These are phyloP conservation scores for Erigeron canadensis DNA, from an alignment of 129 eudicot species.

Conservation along the genomic window DNA sequence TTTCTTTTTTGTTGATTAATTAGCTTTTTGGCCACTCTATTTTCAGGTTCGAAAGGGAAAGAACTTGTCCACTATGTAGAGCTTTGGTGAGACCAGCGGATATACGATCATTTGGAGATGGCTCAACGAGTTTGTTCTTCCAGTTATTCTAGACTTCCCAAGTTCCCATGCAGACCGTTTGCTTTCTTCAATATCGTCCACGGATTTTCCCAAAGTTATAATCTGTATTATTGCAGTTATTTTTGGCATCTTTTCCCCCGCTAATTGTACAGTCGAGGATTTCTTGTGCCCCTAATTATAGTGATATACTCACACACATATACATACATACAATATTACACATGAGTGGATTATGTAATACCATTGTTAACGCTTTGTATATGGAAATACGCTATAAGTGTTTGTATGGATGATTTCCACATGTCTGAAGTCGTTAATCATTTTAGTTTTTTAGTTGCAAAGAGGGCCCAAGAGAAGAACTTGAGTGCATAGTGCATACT, in stretches of 20 bases:
- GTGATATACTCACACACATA: conserved; percentile 22
- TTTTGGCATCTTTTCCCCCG: conserved; percentile 20
- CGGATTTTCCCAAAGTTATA: conserved; percentile 14
- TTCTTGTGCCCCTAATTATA: conserved; percentile 9
- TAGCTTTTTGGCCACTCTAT: neutral
- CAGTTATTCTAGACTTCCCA: conserved; percentile 44
- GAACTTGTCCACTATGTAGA: conserved; percentile 75
- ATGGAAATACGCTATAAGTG: neutral
- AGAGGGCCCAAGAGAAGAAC: too few relatives aligned
- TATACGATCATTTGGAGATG: conserved; percentile 63
- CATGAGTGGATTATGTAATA: conserved; percentile 5
- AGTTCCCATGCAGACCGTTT: conserved; percentile 15
- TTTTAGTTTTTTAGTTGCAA: too few relatives aligned
- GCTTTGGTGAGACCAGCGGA: conserved; percentile 75
- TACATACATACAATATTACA: conserved; percentile 13
- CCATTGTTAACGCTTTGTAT: conserved; percentile 12
- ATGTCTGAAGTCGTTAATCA: too few relatives aligned
- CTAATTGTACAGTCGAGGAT: conserved; percentile 36
- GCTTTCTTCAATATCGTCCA: conserved; percentile 15
- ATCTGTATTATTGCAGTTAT: conserved; percentile 15
- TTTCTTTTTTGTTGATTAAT: neutral
- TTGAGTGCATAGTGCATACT: too few relatives aligned
- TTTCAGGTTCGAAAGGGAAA: conserved; percentile 74
- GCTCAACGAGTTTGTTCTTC: conserved; percentile 62
- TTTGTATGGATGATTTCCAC: conserved; percentile 8